phyloP scores from a whole-genome alignment of 768 basidiomycete species.

The Mrakia blollopis region DNA sequence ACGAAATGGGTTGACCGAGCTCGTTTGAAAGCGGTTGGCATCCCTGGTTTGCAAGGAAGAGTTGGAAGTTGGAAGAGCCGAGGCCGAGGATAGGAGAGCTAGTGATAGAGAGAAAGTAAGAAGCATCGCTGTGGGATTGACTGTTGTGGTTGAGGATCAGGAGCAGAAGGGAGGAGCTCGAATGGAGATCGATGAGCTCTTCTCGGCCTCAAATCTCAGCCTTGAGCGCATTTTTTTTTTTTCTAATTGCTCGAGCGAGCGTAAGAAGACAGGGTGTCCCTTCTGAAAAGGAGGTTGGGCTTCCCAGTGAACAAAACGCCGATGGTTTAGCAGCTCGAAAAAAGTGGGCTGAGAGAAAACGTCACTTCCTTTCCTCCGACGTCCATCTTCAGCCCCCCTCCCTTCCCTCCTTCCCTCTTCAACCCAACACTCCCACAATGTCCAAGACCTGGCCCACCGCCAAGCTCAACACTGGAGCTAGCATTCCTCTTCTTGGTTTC shows the following conservation, averaged over 20 bases:
- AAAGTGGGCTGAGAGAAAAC: too few relatives aligned
- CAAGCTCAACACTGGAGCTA: slow-evolving; percentile 24
- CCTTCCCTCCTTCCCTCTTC: not conserved
- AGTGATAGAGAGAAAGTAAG: not conserved
- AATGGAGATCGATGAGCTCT: not conserved
- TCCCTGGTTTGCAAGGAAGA: too few relatives aligned
- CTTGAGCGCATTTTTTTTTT: too few relatives aligned
- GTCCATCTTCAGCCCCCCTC: not conserved
- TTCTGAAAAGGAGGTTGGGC: too few relatives aligned
- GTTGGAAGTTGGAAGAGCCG: not conserved
- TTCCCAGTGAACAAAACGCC: too few relatives aligned
- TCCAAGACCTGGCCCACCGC: slow-evolving; percentile 14
- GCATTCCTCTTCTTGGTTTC: slow-evolving; percentile 13
- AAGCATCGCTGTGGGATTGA: not conserved
- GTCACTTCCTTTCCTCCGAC: not conserved
- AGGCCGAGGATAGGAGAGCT: not conserved
- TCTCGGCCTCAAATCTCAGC: too few relatives aligned
- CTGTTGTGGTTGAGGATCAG: not conserved
- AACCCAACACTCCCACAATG: not conserved
- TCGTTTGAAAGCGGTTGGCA: not conserved
- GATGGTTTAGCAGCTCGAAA: too few relatives aligned
- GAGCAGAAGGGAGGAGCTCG: not conserved
- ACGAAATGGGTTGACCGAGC: not conserved
- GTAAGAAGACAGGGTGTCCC: too few relatives aligned
- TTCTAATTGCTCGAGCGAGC: too few relatives aligned